Evolutionary conservation across 192 early-diverging fungal species (phyloP).

Genomic region (Helicostylum pulchrum): DNA sequence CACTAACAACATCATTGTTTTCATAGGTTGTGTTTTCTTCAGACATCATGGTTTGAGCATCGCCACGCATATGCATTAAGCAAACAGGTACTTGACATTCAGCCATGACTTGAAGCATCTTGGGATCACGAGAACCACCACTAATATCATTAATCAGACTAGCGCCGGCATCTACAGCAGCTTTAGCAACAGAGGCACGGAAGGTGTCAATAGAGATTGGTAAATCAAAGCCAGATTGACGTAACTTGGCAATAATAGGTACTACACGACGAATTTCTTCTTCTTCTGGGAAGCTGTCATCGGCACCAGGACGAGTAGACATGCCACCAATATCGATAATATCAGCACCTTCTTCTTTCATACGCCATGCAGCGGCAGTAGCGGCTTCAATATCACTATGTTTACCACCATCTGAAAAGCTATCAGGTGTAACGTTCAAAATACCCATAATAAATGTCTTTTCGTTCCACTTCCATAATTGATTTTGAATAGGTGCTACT

Average conservation of each 20-base stretch:
- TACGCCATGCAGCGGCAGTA: constrained; percentile 57
- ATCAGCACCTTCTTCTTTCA: constrained; percentile 77
- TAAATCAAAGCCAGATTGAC: constrained; percentile 53
- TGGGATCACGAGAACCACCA: constrained; percentile 76
- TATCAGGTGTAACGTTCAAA: constrained; percentile 95
- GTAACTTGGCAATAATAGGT: constrained; percentile 79
- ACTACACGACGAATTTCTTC: constrained; percentile 82
- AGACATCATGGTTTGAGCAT: constrained; percentile 81
- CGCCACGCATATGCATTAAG: constrained; percentile 98
- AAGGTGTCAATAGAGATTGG: constrained; percentile 96
- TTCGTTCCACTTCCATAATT: constrained; percentile 55
- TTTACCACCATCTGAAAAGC: constrained; percentile 91
- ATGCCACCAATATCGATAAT: constrained; percentile 96
- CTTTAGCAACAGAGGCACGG: constrained; percentile 77
- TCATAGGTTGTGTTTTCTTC: constrained; percentile 73
- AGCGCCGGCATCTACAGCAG: constrained; percentile 87
- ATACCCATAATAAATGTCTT: constrained; percentile 94
- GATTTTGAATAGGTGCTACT: constrained; percentile 46
- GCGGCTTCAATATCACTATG: constrained; percentile 63
- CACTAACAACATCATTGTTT: constrained; percentile 66
- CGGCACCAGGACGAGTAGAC: constrained; percentile 86
- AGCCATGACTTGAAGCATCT: constrained; percentile 80
- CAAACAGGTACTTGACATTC: constrained; percentile 78
- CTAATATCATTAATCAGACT: constrained; percentile 95
- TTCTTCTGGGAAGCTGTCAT: constrained; percentile 68